A percentile compares a stretch with the other conserved stretches of the same genome.
phyloP scores from a whole-genome alignment of 805 yeast genomes.

The Candida parachauliodes region DNA sequence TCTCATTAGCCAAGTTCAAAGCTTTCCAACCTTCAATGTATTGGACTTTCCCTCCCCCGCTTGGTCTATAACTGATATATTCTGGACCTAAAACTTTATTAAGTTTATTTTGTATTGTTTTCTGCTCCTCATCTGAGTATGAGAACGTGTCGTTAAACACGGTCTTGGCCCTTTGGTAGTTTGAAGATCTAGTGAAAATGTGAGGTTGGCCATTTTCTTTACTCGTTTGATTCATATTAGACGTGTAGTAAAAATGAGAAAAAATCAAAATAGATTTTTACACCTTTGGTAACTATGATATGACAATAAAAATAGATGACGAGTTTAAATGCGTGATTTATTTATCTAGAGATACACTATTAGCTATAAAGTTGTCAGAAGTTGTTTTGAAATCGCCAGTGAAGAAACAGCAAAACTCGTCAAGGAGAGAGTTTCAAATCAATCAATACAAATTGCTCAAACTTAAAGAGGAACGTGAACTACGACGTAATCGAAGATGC shows the following conservation, averaged over 20 bases:
- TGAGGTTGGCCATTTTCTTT: not conserved
- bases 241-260: conserved; percentile 3
- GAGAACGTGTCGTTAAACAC: conserved; percentile 6
- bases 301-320: not conserved
- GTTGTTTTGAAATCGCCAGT: conserved; percentile 10
- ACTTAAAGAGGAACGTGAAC: conserved; percentile 25
- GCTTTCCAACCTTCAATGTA: conserved; percentile 86
- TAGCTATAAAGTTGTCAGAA: conserved; percentile 8
- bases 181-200: not conserved
- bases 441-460: conserved; percentile 20
- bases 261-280: not conserved
- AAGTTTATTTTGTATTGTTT: conserved; percentile 29
- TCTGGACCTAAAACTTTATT: conserved; percentile 65
- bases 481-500: conserved; percentile 13
- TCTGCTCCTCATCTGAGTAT: conserved; percentile 31
- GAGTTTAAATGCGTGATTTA: not conserved
- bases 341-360: conserved; percentile 3
- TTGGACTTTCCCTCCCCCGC: conserved; percentile 64
- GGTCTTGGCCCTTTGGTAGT: not conserved
- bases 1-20: conserved; percentile 71
- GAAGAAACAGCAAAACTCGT: conserved; percentile 13
- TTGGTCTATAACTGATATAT: conserved; percentile 69
- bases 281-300: not conserved
- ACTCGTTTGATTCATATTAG: conserved; percentile 4
- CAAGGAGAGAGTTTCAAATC: conserved; percentile 20